Conservation (phyloP, 2,329 filamentous ascomycete species). For the Sclerotinia borealis region DNA sequence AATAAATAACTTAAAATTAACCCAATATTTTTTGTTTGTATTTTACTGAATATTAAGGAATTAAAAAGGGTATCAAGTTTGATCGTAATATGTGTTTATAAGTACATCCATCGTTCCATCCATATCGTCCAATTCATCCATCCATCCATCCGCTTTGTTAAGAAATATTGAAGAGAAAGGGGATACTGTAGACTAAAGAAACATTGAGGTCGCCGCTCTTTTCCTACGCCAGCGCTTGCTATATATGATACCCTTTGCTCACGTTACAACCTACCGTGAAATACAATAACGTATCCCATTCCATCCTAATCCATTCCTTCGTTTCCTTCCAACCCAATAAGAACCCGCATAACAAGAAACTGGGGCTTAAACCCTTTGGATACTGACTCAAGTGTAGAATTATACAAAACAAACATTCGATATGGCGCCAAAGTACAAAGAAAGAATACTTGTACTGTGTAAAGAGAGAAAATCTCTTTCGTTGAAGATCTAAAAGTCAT, state of each 20-base stretch:
- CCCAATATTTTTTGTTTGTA: neutral
- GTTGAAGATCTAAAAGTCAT: neutral
- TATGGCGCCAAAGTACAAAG: neutral
- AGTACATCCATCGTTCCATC: conserved; percentile 10
- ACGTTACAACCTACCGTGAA: neutral
- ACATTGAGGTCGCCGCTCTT: neutral
- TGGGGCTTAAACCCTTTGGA: neutral
- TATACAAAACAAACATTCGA: neutral
- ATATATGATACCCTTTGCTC: conserved; percentile 1
- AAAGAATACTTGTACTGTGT: neutral
- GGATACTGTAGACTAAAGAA: conserved; percentile 1
- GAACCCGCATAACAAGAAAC: neutral
- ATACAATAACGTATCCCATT: neutral
- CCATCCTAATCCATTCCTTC: neutral
- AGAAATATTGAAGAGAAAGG: neutral
- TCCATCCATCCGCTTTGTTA: neutral
- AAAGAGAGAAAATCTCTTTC: neutral
- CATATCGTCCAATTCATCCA: neutral
- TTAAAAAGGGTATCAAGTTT: conserved; percentile 4
- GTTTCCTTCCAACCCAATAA: neutral
- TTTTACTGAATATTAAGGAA: neutral
- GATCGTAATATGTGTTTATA: conserved; percentile 1
- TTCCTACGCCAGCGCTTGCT: conserved; percentile 10
- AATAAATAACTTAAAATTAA: neutral
- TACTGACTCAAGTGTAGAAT: conserved; percentile 2